Conservation (phyloP, 1,139 yeast genomes). For the Kodamaea alishanica region DNA sequence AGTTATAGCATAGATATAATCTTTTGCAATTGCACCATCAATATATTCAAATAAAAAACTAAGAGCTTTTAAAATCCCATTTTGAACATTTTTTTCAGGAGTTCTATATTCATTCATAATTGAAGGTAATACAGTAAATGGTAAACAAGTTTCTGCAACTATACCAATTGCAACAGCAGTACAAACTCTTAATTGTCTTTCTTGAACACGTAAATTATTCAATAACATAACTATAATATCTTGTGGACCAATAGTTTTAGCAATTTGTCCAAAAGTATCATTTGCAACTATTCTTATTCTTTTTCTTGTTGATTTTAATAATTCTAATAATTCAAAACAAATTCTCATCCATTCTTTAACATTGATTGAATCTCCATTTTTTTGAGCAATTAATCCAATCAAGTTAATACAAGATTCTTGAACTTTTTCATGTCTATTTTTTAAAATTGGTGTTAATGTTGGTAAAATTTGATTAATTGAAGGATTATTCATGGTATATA, state of each 20-base stretch:
- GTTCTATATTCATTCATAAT: constrained; percentile 92
- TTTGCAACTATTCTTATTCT: constrained; percentile 83
- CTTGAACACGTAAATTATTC: constrained; percentile 85
- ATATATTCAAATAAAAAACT: constrained; percentile 93
- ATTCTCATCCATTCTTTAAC: constrained; percentile 98
- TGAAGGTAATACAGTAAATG: constrained; percentile 94
- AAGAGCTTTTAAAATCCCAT: constrained; percentile 89
- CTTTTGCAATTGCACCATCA: constrained; percentile 69
- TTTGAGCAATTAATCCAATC: constrained; percentile 78
- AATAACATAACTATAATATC: constrained; percentile 85
- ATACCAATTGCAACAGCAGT: constrained; percentile 98
- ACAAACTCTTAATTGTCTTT: constrained; percentile 92
- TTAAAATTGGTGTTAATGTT: constrained; percentile 83
- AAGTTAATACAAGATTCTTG: constrained; percentile 80
- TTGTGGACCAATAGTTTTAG: constrained; percentile 93
- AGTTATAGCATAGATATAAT: constrained; percentile 76
- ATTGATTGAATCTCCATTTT: constrained; percentile 81
- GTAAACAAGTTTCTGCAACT: constrained; percentile 90
- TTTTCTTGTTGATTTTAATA: constrained; percentile 81
- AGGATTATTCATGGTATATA: constrained; percentile 65
- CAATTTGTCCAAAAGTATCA: constrained; percentile 85
- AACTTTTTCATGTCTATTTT: constrained; percentile 87
- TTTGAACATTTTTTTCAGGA: constrained; percentile 91
- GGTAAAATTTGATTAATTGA: constrained; percentile 83
- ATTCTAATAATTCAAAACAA: constrained; percentile 84